Evolutionary conservation across 2,329 filamentous ascomycete species (phyloP).

Genomic region (Neonectria punicea): DNA sequence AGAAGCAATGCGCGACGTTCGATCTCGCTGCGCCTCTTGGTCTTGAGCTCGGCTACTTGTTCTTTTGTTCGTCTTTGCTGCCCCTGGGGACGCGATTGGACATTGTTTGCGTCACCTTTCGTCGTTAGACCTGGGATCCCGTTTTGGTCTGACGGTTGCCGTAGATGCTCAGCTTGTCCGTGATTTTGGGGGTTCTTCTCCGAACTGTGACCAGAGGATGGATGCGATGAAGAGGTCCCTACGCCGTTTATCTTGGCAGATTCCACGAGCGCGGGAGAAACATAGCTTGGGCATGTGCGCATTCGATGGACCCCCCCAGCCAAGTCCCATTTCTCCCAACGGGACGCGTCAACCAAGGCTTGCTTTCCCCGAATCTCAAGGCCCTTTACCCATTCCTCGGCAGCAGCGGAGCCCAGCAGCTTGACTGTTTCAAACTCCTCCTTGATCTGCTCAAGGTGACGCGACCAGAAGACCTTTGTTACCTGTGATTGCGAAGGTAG

Average conservation of each 20-base stretch:
- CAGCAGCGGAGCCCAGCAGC: conserved; percentile 72
- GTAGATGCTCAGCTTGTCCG: conserved; percentile 12
- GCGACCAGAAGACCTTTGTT: conserved; percentile 73
- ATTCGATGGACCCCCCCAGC: conserved; percentile 55
- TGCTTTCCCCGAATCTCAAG: conserved; percentile 72
- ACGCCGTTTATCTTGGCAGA: neutral
- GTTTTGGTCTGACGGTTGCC: conserved; percentile 5
- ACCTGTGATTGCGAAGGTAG: conserved; percentile 60
- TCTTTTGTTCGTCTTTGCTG: conserved; percentile 66
- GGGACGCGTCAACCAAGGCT: conserved; percentile 67
- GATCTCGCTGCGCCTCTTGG: conserved; percentile 74
- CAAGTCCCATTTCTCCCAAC: conserved; percentile 80
- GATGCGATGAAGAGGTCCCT: neutral
- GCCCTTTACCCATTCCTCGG: conserved; percentile 84
- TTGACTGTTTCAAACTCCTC: conserved; percentile 72
- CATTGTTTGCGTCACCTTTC: conserved; percentile 14
- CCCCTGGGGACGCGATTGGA: conserved; percentile 9
- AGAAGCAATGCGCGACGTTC: conserved; percentile 75
- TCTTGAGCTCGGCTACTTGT: conserved; percentile 72
- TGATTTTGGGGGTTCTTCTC: conserved; percentile 4
- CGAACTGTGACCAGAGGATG: conserved; percentile 4
- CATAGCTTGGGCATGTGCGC: conserved; percentile 36
- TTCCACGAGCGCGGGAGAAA: conserved; percentile 6
- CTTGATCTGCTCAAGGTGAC: conserved; percentile 71
- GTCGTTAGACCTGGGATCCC: conserved; percentile 12